Base-by-base conservation (phyloP, 2,329 filamentous ascomycete genomes). In the Colletotrichum chlorophyti region DNA sequence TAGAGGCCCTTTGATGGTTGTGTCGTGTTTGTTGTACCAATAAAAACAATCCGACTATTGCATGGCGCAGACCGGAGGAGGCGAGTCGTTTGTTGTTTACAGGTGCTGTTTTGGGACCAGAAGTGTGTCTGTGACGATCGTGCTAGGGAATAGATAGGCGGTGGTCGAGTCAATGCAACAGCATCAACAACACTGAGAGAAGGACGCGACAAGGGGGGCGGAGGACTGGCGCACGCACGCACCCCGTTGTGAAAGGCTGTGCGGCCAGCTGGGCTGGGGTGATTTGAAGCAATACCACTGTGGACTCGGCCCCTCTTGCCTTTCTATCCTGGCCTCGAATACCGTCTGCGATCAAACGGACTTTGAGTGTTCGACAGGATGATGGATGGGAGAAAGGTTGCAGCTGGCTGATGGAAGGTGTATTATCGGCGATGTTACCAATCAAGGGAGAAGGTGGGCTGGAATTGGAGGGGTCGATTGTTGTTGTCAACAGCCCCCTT, bases 51-150 rank as follows among this genome's bases (percentile, higher is more conserved):
- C 73, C 69, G 69, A 66, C 62, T 73, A 74, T 76, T 72, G 73
- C 79, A 81, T 82, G 69, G 69, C 77, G 75, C 66, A 70, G 31
- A 42, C 9, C 19, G 19, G 54, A 58, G 50, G 50, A 43, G 53
- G 71, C 65, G 64, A 69, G n/a, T n/a, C n/a, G n/a, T 69, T 70
- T 67, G 67, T 70, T 71, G 69, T 69, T 71, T 68, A 60, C 66
- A n/a, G n/a, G n/a, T 63, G 50, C n/a, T 48, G 50, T 24, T 59
- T 10, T n/a, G n/a, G n/a, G 27, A 26, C 29, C 37, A 31, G 17
- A 45, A 57, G 17, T 43, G 26, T 43, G 26, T 55, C 32, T 31
- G 38, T 27, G 32, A 57, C 26, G 31, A 57, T 55, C 35, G 50
- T 60, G 24, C 40, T 60, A 15, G 57, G 32, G 14, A 31, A 27